phyloP scores from a whole-genome alignment of 768 basidiomycete genomes.

The Mycena capillaripes region DNA sequence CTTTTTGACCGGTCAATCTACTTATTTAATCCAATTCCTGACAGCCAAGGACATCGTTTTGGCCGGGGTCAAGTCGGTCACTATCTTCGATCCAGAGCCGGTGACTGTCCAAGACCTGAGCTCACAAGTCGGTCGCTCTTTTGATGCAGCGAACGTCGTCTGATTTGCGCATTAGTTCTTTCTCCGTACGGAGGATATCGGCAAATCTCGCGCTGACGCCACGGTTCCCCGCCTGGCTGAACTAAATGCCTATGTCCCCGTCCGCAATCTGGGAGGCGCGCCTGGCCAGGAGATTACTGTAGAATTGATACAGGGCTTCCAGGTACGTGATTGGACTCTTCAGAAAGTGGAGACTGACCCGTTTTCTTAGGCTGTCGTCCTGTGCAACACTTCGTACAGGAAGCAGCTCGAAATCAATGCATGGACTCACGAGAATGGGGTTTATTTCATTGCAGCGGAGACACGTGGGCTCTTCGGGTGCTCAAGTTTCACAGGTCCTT shows the following conservation, averaged over 20 bases:
- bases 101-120: conserved; percentile 92
- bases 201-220: conserved; percentile 88
- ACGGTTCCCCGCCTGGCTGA: conserved; percentile 93
- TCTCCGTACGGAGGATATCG: conserved; percentile 88
- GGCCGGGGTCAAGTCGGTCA: conserved; percentile 98
- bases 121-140: conserved; percentile 77
- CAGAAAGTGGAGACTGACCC: conserved; percentile 23
- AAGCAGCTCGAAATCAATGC: conserved; percentile 97
- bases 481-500: conserved; percentile 31
- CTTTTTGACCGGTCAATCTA: neutral
- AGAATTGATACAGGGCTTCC: conserved; percentile 89
- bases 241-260: conserved; percentile 96
- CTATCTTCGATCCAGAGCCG: conserved; percentile 93
- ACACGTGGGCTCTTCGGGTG: conserved; percentile 96
- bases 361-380: conserved; percentile 81
- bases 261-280: conserved; percentile 85
- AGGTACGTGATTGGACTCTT: conserved; percentile 63
- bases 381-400: conserved; percentile 81
- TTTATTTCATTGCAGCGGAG: conserved; percentile 93
- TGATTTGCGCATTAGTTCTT: conserved; percentile 79
- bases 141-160: conserved; percentile 11
- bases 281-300: conserved; percentile 83
- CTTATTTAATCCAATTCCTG: conserved; percentile 21
- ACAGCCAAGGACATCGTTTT: conserved; percentile 94
- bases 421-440: conserved; percentile 91